Conservation (phyloP, 108 stramenopile species). For the Mediolabrus comicus region DNA sequence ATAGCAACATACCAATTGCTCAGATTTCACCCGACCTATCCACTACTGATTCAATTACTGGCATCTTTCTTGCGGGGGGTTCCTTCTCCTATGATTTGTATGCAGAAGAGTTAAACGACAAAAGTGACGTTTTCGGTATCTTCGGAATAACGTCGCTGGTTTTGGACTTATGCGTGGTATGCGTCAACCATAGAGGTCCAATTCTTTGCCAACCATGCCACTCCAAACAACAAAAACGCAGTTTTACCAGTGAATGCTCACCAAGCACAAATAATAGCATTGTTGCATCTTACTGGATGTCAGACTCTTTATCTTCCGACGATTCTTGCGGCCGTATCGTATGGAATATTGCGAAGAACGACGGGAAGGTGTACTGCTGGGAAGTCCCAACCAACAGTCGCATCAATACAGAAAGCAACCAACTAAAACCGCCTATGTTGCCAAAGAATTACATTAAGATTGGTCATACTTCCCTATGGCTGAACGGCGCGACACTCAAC, state of each 20-base stretch:
- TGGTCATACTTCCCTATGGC: slow-evolving; percentile 30
- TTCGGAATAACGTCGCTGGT: slow-evolving; percentile 31
- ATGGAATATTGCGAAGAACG: slow-evolving; percentile 36
- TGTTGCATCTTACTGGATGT: slow-evolving; percentile 27
- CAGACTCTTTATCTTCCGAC: slow-evolving; percentile 15
- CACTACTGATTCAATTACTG: slow-evolving; percentile 10
- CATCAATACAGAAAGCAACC: not conserved
- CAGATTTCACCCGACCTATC: not conserved
- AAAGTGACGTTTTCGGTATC: slow-evolving; percentile 2
- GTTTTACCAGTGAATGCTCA: not conserved
- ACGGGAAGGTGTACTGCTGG: slow-evolving; percentile 39
- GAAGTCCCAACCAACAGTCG: slow-evolving; percentile 20
- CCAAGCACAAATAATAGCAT: slow-evolving; percentile 1
- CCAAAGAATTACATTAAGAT: slow-evolving; percentile 6
- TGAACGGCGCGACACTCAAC: slow-evolving; percentile 34
- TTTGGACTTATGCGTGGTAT: slow-evolving; percentile 19
- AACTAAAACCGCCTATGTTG: not conserved
- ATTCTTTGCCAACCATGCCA: slow-evolving; percentile 9
- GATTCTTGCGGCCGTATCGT: slow-evolving; percentile 11
- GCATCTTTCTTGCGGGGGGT: slow-evolving; percentile 42
- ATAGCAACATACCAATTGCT: slow-evolving; percentile 16
- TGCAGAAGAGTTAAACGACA: not conserved
- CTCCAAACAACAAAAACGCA: not conserved
- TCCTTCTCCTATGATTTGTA: slow-evolving; percentile 29
- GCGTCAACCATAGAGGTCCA: slow-evolving; percentile 5